Percentiles rank a stretch among this genome's conserved stretches.
Evolutionary conservation across 805 yeast species (phyloP).

Genomic region (Henningerozyma blattae): DNA sequence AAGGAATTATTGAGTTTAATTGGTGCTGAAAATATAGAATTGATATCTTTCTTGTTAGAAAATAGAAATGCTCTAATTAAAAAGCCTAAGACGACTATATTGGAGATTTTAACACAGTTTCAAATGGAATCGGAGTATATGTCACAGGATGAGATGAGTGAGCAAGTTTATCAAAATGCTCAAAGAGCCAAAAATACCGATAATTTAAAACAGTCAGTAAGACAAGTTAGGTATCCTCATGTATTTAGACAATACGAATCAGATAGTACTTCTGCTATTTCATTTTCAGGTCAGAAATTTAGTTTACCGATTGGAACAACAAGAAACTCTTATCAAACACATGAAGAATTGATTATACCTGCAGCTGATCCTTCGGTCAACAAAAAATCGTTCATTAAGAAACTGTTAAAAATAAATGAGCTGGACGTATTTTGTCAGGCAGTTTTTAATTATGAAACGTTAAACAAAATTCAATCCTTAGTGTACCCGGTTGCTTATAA

Average conservation of each 20-base stretch:
- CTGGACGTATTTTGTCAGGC: slow-evolving; percentile 73
- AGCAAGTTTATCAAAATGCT: slow-evolving; percentile 39
- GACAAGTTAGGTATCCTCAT: slow-evolving; percentile 62
- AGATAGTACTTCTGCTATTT: slow-evolving; percentile 43
- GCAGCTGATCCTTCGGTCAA: slow-evolving; percentile 45
- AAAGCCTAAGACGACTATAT: slow-evolving; percentile 10
- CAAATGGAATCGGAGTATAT: slow-evolving; percentile 25
- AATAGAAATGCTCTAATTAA: slow-evolving; percentile 7
- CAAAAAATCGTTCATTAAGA: slow-evolving; percentile 27
- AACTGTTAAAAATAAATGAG: slow-evolving; percentile 44
- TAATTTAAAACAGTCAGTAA: slow-evolving; percentile 33
- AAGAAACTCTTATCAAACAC: slow-evolving; percentile 42
- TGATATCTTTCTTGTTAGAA: slow-evolving; percentile 38
- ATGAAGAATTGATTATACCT: slow-evolving; percentile 82
- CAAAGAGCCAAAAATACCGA: slow-evolving; percentile 37
- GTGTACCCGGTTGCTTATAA: slow-evolving; percentile 88
- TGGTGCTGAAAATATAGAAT: slow-evolving; percentile 78
- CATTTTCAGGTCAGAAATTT: slow-evolving; percentile 71
- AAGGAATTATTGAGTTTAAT: slow-evolving; percentile 63
- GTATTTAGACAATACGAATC: slow-evolving; percentile 65
- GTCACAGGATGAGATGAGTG: slow-evolving; percentile 43
- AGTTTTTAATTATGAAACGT: slow-evolving; percentile 67
- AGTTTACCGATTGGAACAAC: slow-evolving; percentile 74
- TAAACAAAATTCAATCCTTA: slow-evolving; percentile 82
- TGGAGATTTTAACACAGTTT: slow-evolving; percentile 10